Evolutionary conservation across 169 alveolate genomes (phyloP).

Genomic region (Plasmodium billcollinsi): DNA sequence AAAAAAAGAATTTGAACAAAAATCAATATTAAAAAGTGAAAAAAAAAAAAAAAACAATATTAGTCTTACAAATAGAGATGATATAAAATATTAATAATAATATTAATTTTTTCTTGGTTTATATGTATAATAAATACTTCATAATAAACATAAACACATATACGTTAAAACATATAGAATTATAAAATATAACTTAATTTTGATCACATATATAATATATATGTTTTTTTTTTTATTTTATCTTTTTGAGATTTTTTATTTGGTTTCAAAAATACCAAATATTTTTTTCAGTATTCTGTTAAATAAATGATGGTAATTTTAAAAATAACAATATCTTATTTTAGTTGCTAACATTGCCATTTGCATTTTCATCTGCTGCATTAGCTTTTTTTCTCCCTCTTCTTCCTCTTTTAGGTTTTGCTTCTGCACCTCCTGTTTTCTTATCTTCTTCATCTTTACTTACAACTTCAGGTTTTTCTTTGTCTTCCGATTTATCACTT

Average conservation of each 20-base stretch:
- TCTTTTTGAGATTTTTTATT: not conserved
- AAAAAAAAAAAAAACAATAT: no score
- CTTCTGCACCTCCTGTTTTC: constrained; percentile 38
- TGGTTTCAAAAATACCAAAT: no score
- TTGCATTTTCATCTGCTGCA: constrained; percentile 15
- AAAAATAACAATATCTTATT: constrained; percentile 35
- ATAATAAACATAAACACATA: no score
- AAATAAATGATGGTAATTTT: constrained; percentile 28
- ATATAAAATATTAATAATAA: no score
- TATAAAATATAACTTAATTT: constrained; percentile 20
- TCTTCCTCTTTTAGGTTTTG: constrained; percentile 64
- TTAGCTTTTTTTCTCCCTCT: constrained; percentile 37
- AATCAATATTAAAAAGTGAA: no score
- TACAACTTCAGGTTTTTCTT: constrained; percentile 20
- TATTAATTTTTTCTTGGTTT: no score
- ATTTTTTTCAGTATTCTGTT: not conserved
- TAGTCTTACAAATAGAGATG: no score
- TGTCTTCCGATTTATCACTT: constrained; percentile 47
- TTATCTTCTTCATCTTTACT: constrained; percentile 38
- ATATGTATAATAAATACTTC: no score
- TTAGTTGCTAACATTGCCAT: constrained; percentile 45
- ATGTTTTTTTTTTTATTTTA: constrained; percentile 21
- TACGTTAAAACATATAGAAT: not conserved
- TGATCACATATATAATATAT: constrained; percentile 18
- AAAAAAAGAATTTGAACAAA: no score